phyloP scores from a whole-genome alignment of 352 stramenopile species.

The Phytophthora quininea region DNA sequence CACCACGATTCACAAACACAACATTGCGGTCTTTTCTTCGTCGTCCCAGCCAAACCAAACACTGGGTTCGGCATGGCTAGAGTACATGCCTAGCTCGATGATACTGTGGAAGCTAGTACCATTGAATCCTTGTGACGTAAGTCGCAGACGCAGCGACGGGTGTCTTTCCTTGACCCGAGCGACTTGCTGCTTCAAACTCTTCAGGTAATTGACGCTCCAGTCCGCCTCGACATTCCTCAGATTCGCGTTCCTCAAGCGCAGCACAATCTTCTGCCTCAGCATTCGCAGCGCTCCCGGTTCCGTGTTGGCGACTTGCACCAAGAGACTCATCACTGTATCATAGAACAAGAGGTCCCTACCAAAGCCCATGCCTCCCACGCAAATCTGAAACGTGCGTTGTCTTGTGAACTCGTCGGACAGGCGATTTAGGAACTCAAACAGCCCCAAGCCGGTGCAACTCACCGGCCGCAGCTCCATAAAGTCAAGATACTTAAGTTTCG shows the following conservation, averaged over 20 bases:
- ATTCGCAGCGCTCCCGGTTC: conserved; percentile 11
- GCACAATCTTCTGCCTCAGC: conserved; percentile 24
- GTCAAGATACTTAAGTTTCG: conserved; percentile 32
- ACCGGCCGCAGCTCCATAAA: conserved; percentile 41
- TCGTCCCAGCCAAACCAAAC: conserved; percentile 44
- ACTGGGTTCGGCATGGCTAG: conserved; percentile 29
- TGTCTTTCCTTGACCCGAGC: conserved; percentile 28
- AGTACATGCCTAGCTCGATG: conserved; percentile 42
- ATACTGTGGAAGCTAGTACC: conserved; percentile 28
- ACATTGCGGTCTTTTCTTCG: conserved; percentile 24
- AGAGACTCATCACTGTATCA: conserved; percentile 24
- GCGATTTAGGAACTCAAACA: conserved; percentile 46
- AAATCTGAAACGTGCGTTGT: conserved; percentile 49
- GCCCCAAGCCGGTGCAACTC: conserved; percentile 39
- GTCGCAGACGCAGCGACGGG: conserved; percentile 29
- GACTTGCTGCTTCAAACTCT: conserved; percentile 19
- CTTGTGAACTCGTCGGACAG: conserved; percentile 32
- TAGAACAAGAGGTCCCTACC: conserved; percentile 32
- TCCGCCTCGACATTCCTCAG: conserved; percentile 17
- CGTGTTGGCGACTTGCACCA: conserved; percentile 24
- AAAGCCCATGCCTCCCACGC: neutral
- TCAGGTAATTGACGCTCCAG: conserved; percentile 40
- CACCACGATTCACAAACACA: conserved; percentile 25
- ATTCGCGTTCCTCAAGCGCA: conserved; percentile 34
- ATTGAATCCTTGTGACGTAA: conserved; percentile 20